These are phyloP conservation scores for Talinum fruticosum DNA, from an alignment of 148 eudicot species.

Conservation along the genomic window DNA sequence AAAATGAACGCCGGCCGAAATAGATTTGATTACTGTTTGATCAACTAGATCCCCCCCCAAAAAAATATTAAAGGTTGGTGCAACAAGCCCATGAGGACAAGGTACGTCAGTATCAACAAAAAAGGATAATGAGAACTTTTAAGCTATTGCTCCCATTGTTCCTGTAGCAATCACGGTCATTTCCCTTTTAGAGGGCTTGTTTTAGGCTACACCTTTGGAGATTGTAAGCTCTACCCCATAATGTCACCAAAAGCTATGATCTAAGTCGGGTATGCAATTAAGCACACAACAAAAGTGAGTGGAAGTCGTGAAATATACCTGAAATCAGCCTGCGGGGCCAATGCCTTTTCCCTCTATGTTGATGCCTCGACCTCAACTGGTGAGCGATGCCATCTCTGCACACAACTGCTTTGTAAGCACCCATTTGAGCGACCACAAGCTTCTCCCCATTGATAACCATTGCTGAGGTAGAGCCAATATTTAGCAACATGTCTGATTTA, in stretches of 20 bases:
- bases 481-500: constrained; percentile 18
- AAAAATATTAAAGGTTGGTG: too few species aligned
- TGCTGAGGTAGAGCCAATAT: constrained; percentile 51
- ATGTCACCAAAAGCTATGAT: not conserved
- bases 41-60: too few species aligned
- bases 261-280: not conserved
- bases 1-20: too few species aligned
- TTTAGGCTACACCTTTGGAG: not conserved
- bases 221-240: not conserved
- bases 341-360: constrained; percentile 27
- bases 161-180: not conserved
- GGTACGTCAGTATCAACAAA: not conserved
- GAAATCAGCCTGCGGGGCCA: constrained; percentile 58
- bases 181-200: not conserved
- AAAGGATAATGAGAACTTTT: not conserved
- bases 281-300: not conserved
- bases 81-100: not conserved
- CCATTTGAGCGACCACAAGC: constrained; percentile 70
- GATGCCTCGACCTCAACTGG: constrained; percentile 40
- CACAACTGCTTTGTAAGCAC: constrained; percentile 63
- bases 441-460: constrained; percentile 61
- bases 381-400: constrained; percentile 70
- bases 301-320: constrained; percentile 31
- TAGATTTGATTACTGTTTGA: too few species aligned
- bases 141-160: not conserved